Evolutionary conservation across 179 eudicot genomes (phyloP).

Genomic region (Beta lomatogona): DNA sequence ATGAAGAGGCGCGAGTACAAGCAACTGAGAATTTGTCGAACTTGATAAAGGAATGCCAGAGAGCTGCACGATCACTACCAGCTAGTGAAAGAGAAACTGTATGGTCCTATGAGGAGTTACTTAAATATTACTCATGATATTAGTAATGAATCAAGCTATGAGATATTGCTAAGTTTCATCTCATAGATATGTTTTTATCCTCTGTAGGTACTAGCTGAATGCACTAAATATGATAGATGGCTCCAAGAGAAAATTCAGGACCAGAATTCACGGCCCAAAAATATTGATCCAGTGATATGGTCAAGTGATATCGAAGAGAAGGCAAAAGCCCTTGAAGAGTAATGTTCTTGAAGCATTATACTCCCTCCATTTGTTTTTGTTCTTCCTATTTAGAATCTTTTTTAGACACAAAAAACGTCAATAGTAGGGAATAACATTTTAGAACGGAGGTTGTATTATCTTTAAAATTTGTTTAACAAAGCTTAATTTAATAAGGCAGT

Average conservation of each 20-base stretch:
- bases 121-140: neutral
- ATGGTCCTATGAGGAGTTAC: slow-evolving; percentile 32
- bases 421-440: too few relatives aligned
- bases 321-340: slow-evolving; percentile 54
- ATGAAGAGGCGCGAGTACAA: slow-evolving; percentile 67
- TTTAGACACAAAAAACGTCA: too few relatives aligned
- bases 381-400: too few relatives aligned
- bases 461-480: neutral
- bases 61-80: slow-evolving; percentile 51
- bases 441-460: neutral
- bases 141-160: neutral
- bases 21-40: slow-evolving; percentile 49
- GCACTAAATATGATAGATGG: slow-evolving; percentile 65
- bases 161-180: neutral
- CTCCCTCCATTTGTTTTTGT: too few relatives aligned
- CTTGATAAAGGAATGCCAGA: slow-evolving; percentile 44
- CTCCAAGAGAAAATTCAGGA: slow-evolving; percentile 49
- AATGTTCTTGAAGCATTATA: slow-evolving; percentile 25
- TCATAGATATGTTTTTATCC: neutral
- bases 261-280: slow-evolving; percentile 70
- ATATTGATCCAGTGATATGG: slow-evolving; percentile 64
- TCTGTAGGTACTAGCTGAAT: slow-evolving; percentile 61
- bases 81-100: slow-evolving; percentile 62
- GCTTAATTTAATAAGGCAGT: neutral
- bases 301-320: slow-evolving; percentile 54